These are phyloP conservation scores for Plenodomus tracheiphilus DNA, from an alignment of 2,329 filamentous ascomycete species.

Conservation along the genomic window DNA sequence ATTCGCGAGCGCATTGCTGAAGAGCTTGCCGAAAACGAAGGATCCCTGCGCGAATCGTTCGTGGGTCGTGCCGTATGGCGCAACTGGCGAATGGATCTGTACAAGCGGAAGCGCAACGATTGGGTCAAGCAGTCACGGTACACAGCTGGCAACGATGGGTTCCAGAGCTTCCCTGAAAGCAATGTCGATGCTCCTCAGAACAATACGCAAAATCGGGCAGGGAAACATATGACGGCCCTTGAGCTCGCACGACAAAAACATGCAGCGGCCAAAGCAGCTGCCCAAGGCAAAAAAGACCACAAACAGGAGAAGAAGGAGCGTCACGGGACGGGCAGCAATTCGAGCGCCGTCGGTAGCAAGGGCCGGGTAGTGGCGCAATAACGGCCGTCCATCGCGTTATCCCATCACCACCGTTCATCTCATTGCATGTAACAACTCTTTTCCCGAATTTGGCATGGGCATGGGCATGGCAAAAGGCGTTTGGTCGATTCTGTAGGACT, in stretches of 20 bases:
- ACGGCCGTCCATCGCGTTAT: conserved; percentile 7
- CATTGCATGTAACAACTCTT: conserved; percentile 10
- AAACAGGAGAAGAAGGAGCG: conserved; percentile 28
- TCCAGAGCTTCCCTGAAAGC: conserved; percentile 54
- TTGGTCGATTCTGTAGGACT: conserved; percentile 1
- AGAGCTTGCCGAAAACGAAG: conserved; percentile 63
- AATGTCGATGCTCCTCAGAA: conserved; percentile 20
- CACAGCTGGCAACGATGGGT: conserved; percentile 55
- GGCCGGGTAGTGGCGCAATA: conserved; percentile 31
- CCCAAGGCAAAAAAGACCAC: conserved; percentile 30
- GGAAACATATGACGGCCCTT: conserved; percentile 46
- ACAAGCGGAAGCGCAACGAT: conserved; percentile 63
- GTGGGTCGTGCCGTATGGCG: conserved; percentile 71
- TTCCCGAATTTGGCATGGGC: conserved; percentile 19
- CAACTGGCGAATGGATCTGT: conserved; percentile 75
- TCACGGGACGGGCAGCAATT: conserved; percentile 13
- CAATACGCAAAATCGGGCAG: conserved; percentile 17
- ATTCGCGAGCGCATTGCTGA: conserved; percentile 69
- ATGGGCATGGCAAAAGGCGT: conserved; percentile 31
- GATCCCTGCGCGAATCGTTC: conserved; percentile 64
- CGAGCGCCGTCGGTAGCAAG: conserved; percentile 26
- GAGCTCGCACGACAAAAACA: conserved; percentile 62
- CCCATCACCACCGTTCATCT: neutral
- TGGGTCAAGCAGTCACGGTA: conserved; percentile 66
- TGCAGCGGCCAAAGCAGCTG: conserved; percentile 50